Evolutionary conservation across 345 rosid species (phyloP).

Genomic region (Pelargonium nanum): DNA sequence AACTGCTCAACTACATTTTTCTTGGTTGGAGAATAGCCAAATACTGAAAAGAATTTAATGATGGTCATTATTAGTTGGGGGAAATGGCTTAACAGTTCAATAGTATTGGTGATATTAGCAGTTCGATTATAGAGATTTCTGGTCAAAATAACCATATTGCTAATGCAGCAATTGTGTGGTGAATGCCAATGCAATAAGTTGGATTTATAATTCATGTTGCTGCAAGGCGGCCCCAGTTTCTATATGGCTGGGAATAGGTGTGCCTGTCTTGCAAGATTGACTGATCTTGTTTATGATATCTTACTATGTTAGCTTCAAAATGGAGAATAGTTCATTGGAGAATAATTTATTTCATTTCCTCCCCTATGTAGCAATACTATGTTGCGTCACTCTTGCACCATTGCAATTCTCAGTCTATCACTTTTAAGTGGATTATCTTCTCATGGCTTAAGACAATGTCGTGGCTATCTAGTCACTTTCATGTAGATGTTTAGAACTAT

Average conservation of each 20-base stretch:
- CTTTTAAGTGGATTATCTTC: not conserved
- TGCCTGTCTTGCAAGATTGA: too few relatives aligned
- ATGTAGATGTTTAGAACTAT: not conserved
- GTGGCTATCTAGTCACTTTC: not conserved
- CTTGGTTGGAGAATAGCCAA: too few relatives aligned
- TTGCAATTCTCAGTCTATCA: not conserved
- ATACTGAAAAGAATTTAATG: too few relatives aligned
- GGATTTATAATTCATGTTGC: not conserved
- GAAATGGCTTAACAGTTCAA: not conserved
- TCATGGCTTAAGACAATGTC: not conserved
- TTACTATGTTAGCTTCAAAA: too few relatives aligned
- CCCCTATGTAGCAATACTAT: not conserved
- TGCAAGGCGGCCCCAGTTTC: not conserved
- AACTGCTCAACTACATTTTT: too few relatives aligned
- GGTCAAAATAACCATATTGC: too few relatives aligned
- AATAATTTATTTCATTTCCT: not conserved
- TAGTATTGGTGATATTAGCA: too few relatives aligned
- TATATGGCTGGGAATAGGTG: too few relatives aligned
- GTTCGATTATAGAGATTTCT: too few relatives aligned
- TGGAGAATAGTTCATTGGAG: not conserved
- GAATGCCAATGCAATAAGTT: not conserved
- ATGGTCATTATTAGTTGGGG: too few relatives aligned
- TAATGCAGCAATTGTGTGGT: too few relatives aligned
- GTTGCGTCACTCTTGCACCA: not conserved
- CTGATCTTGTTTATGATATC: too few relatives aligned